A percentile compares a stretch with the other conserved stretches of the same genome.
Conservation (phyloP, 169 alveolate species). For the Plasmodium berghei region DNA sequence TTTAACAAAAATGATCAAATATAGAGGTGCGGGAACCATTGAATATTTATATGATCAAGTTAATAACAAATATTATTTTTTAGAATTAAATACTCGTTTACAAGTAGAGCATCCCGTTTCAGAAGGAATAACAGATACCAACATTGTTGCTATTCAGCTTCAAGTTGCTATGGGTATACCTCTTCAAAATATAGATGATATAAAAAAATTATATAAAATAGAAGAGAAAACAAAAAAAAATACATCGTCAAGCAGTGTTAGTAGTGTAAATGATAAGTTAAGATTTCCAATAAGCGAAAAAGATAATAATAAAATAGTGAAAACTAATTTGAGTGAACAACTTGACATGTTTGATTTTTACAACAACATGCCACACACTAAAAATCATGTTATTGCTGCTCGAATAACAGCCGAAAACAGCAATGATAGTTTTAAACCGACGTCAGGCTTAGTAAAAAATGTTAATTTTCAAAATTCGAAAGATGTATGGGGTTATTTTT, state of each 20-base stretch:
- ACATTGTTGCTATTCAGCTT: conserved; percentile 88
- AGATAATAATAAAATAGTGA: neutral
- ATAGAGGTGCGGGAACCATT: conserved; percentile 93
- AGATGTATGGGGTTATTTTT: conserved; percentile 89
- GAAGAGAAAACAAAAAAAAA: conserved; percentile 28
- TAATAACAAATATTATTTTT: conserved; percentile 87
- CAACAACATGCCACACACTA: conserved; percentile 52
- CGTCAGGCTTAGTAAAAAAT: conserved; percentile 84
- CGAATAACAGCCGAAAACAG: conserved; percentile 92
- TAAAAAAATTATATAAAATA: conserved; percentile 79
- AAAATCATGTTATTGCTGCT: conserved; percentile 87
- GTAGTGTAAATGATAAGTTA: conserved; percentile 14
- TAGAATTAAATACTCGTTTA: conserved; percentile 91
- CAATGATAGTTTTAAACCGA: conserved; percentile 90
- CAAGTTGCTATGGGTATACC: conserved; percentile 91
- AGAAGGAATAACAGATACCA: conserved; percentile 92
- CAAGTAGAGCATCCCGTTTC: conserved; percentile 97
- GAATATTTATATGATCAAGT: conserved; percentile 92
- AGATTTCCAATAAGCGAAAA: conserved; percentile 6
- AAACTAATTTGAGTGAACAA: conserved; percentile 22
- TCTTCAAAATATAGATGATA: conserved; percentile 86
- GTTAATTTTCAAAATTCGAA: conserved; percentile 82
- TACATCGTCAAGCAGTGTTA: neutral
- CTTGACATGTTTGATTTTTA: conserved; percentile 71
- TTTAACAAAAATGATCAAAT: conserved; percentile 90